Conservation (phyloP, 495 filamentous ascomycete genomes). For the Penicillium atrosanguineum region DNA sequence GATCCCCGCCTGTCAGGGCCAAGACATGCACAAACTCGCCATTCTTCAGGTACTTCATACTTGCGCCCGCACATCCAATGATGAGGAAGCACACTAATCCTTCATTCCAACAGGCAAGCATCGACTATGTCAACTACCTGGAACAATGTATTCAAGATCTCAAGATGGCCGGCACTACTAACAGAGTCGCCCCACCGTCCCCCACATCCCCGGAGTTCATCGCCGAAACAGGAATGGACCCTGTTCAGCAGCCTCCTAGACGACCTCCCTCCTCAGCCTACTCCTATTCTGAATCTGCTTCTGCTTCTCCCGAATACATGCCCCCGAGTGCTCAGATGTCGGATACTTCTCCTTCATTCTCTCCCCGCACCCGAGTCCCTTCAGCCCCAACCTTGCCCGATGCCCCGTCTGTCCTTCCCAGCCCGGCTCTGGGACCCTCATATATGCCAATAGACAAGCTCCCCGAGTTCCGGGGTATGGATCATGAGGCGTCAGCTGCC, state of each 20-base stretch:
- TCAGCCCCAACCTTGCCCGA: conserved; percentile 28
- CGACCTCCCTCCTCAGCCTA: conserved; percentile 20
- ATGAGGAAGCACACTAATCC: background rate
- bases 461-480: conserved; percentile 42
- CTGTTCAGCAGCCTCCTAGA: conserved; percentile 9
- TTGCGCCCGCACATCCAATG: conserved; percentile 8
- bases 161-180: conserved; percentile 54
- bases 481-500: conserved; percentile 79
- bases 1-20: conserved; percentile 87
- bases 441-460: conserved; percentile 25
- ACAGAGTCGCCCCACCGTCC: conserved; percentile 24
- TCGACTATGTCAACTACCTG: conserved; percentile 94
- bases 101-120: conserved; percentile 65
- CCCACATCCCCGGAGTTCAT: conserved; percentile 40
- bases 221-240: conserved; percentile 16
- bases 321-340: conserved; percentile 23
- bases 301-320: conserved; percentile 36
- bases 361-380: conserved; percentile 33
- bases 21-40: conserved; percentile 97
- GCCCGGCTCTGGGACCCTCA: conserved; percentile 39
- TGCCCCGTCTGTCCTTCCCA: conserved; percentile 38
- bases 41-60: conserved; percentile 80
- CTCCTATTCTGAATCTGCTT: conserved; percentile 32
- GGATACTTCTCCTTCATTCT: conserved; percentile 40
- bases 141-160: conserved; percentile 84